These are phyloP conservation scores for Acidiella bohemica DNA, from an alignment of 495 filamentous ascomycete species.

Conservation along the genomic window DNA sequence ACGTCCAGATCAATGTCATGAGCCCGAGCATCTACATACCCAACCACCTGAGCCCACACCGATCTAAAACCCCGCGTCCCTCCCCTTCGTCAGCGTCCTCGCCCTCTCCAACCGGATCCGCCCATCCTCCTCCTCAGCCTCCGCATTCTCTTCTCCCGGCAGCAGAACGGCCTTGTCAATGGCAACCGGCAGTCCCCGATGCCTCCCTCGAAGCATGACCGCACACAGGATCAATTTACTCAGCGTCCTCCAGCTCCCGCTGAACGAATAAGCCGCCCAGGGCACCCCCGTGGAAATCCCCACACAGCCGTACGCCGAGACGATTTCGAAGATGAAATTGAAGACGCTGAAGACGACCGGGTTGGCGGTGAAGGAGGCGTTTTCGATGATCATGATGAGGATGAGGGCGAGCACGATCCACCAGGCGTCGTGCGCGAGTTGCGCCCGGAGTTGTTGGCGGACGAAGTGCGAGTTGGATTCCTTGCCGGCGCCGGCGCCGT, in stretches of 20 bases:
- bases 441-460: constrained; percentile 59
- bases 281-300: constrained; percentile 65
- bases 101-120: constrained; percentile 33
- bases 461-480: constrained; percentile 39
- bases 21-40: no score
- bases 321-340: constrained; percentile 75
- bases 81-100: constrained; percentile 24
- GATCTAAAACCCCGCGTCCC: no score
- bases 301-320: constrained; percentile 68
- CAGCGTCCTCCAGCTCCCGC: constrained; percentile 53
- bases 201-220: constrained; percentile 66
- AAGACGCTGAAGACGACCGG: constrained; percentile 65
- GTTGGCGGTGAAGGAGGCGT: constrained; percentile 46
- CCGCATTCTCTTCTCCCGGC: constrained; percentile 38
- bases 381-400: constrained; percentile 63
- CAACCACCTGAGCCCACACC: no score
- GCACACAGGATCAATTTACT: constrained; percentile 66
- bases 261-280: constrained; percentile 54
- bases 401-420: constrained; percentile 64
- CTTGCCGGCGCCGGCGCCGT: constrained; percentile 5
- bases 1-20: no score
- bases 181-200: constrained; percentile 68
- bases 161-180: constrained; percentile 67
- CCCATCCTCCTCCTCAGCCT: constrained; percentile 49
- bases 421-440: constrained; percentile 79